Base-by-base conservation (phyloP, 2,329 filamentous ascomycete genomes). In the Rhinocladiella similis region DNA sequence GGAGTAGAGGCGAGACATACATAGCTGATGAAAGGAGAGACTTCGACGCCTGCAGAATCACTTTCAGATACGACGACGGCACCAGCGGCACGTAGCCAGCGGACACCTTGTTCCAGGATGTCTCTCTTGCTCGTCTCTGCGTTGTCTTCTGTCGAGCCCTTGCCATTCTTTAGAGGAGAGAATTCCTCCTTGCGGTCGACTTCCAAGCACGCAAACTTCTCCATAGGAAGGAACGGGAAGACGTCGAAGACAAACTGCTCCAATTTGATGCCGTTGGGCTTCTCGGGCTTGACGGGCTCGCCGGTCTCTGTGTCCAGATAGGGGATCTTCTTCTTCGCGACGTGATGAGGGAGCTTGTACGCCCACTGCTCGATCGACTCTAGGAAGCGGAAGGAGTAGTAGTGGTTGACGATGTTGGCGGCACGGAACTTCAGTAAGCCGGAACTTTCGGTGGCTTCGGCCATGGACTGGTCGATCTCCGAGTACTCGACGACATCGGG, bases 201-300 rank as follows among this genome's bases (percentile, higher is more conserved):
- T 77, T 99, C 94, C 77, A 97, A 88, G 75, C 87, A 96, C 20
- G 92, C 94, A 70, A 99, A 99, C 77, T 95, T 91, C 64, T 87
- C 82, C 62, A 99, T 84, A 16, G 87, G 78, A 50, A 96, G 80
- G 80, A 93, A 83, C 59, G 93, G 92, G 82, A 99, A 99, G 70
- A 96, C 94, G 72, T 99, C 94, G 71, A 99, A 99, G 59, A 99
- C 92, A 68, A 97, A 99, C 76, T 97, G 94, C 82, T 99, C 94
- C 38, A 99, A 84, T 82, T 99, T 99, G 83, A 99, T 92, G 65
- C 94, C 94, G 70, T 99, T 99, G 63, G 94, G 91, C 78, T 91
- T 94, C 73, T 91, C 86, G 2, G 93, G 91, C 82, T 96, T 96
- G 74, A 96, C 80, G 0, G 84, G 84, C 72, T 90, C 86, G 62